Evolutionary conservation across 805 yeast species (phyloP).

Genomic region (Zygosaccharomyces kombuchaensis): DNA sequence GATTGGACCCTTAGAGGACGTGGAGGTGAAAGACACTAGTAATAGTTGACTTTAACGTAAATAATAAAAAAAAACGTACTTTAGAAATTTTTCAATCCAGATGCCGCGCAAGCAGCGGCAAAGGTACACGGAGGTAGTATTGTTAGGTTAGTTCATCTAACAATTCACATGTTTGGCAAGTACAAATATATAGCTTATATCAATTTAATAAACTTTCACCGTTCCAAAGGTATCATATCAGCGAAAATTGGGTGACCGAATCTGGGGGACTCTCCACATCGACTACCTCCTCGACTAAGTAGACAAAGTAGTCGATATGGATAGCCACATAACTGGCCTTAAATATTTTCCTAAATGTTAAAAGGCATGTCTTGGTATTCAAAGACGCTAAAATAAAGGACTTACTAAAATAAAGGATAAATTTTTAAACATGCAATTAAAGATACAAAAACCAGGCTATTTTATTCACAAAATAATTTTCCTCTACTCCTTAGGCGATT

Average conservation of each 20-base stretch:
- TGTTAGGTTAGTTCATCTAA: background rate
- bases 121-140: background rate
- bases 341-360: too few species aligned
- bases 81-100: background rate
- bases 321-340: too few species aligned
- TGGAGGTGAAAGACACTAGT: background rate
- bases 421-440: too few species aligned
- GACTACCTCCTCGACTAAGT: too few species aligned
- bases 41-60: conserved; percentile 1
- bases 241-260: background rate
- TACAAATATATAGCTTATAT: background rate
- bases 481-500: conserved; percentile 20
- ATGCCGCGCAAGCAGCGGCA: background rate
- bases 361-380: too few species aligned
- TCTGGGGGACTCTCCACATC: too few species aligned
- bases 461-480: background rate
- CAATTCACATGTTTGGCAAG: background rate
- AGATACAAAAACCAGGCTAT: too few species aligned
- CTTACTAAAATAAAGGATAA: too few species aligned
- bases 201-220: background rate
- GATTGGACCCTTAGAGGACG: conserved; percentile 43
- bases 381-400: too few species aligned
- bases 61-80: background rate
- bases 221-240: background rate
- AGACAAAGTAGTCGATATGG: too few species aligned